These are phyloP conservation scores for Mucor plumbeus DNA, from an alignment of 371 early-diverging fungal genomes.

Conservation along the genomic window DNA sequence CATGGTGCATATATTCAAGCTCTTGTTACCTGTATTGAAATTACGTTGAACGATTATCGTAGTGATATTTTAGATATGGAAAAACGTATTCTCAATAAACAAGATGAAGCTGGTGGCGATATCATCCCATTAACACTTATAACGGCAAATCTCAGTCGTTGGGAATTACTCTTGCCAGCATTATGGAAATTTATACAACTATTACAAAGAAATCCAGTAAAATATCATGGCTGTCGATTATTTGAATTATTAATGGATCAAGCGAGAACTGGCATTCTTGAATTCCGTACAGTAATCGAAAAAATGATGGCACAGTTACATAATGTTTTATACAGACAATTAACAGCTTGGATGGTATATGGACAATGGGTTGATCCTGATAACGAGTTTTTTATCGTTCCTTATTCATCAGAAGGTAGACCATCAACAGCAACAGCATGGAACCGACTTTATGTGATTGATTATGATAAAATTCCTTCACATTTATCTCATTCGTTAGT, in stretches of 20 bases:
- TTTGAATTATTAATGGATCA: constrained; percentile 63
- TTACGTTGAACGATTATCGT: constrained; percentile 59
- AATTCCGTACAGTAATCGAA: constrained; percentile 56
- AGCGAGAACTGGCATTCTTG: constrained; percentile 62
- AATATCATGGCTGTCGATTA: constrained; percentile 57
- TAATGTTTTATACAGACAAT: constrained; percentile 68
- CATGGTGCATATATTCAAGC: constrained; percentile 59
- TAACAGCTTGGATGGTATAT: constrained; percentile 77
- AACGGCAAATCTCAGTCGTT: constrained; percentile 41
- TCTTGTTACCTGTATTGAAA: constrained; percentile 56
- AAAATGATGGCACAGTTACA: constrained; percentile 59
- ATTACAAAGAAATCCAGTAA: constrained; percentile 35
- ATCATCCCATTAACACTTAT: constrained; percentile 55
- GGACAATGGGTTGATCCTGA: constrained; percentile 68
- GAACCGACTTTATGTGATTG: constrained; percentile 61
- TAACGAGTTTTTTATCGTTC: constrained; percentile 73
- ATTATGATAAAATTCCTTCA: constrained; percentile 51
- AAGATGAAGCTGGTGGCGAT: constrained; percentile 51
- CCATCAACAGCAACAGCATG: constrained; percentile 34
- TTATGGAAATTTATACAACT: constrained; percentile 35
- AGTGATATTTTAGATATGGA: constrained; percentile 63
- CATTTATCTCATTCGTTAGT: constrained; percentile 59
- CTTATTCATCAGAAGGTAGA: not conserved
- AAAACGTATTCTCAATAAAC: constrained; percentile 49
- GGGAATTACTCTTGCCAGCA: constrained; percentile 56